phyloP scores from a whole-genome alignment of 2,329 filamentous ascomycete genomes.

The Sarocladium brachiariae region DNA sequence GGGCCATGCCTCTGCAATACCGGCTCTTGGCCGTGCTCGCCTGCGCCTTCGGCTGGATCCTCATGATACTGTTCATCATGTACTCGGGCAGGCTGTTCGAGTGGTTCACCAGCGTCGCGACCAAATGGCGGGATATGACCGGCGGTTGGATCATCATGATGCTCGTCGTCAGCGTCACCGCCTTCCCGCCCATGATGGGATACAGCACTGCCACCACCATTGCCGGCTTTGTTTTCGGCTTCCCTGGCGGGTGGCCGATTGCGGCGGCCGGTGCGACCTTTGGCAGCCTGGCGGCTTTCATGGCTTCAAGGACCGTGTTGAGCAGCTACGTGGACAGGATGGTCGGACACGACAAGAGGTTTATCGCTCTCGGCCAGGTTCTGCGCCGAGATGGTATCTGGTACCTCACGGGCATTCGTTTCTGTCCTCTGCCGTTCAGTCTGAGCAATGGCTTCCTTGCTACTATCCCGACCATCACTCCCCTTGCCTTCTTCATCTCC shows the following conservation, averaged over 20 bases:
- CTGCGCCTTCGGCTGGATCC: constrained; percentile 41
- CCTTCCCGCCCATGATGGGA: constrained; percentile 81
- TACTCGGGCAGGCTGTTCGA: constrained; percentile 77
- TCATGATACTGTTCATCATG: constrained; percentile 63
- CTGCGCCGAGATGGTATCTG: constrained; percentile 85
- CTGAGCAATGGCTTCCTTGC: constrained; percentile 90
- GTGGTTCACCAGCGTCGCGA: constrained; percentile 64
- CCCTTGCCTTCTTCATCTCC: constrained; percentile 68
- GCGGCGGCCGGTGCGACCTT: constrained; percentile 70
- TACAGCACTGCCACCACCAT: constrained; percentile 66
- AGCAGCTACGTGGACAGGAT: constrained; percentile 71
- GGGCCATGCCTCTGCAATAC: constrained; percentile 50
- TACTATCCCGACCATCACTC: constrained; percentile 83
- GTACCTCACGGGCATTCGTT: constrained; percentile 81
- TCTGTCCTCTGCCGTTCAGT: constrained; percentile 89
- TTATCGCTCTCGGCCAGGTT: constrained; percentile 81
- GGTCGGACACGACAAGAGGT: constrained; percentile 76
- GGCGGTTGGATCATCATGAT: constrained; percentile 73
- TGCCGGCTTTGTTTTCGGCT: constrained; percentile 49
- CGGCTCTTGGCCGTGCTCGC: constrained; percentile 49
- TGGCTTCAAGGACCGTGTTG: constrained; percentile 73
- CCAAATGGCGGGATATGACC: constrained; percentile 66
- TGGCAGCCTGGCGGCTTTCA: constrained; percentile 73
- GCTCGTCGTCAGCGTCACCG: constrained; percentile 65
- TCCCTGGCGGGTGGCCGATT: constrained; percentile 69